Conservation (phyloP, 371 early-diverging fungal species). For the Circinella umbellata region DNA sequence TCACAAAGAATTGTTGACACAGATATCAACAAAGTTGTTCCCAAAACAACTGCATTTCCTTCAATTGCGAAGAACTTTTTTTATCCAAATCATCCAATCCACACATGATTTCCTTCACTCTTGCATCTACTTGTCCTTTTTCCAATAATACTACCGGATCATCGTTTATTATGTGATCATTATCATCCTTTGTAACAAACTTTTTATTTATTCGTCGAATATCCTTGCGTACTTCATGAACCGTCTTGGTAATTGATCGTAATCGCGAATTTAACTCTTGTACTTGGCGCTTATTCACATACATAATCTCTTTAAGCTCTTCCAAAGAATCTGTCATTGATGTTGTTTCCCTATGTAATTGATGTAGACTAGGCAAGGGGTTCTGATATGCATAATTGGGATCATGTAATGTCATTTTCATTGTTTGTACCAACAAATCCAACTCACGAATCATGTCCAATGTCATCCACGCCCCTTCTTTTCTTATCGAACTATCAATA, state of each 20-base stretch:
- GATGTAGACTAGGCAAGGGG: constrained; percentile 43
- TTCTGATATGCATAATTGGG: constrained; percentile 44
- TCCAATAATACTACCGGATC: constrained; percentile 54
- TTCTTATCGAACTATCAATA: constrained; percentile 44
- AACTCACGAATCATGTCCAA: constrained; percentile 42
- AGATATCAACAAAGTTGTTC: constrained; percentile 21
- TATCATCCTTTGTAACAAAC: constrained; percentile 42
- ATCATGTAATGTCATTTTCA: constrained; percentile 46
- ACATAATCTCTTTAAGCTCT: constrained; percentile 59
- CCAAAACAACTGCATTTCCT: constrained; percentile 53
- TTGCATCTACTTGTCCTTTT: constrained; percentile 52
- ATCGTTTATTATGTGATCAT: constrained; percentile 27
- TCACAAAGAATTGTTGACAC: neutral
- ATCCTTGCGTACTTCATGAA: constrained; percentile 57
- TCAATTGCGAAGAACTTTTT: constrained; percentile 41
- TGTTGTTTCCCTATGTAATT: constrained; percentile 45
- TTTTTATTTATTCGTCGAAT: constrained; percentile 50
- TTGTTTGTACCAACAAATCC: constrained; percentile 32
- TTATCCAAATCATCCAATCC: constrained; percentile 55
- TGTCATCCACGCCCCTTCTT: constrained; percentile 47
- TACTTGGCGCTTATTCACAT: constrained; percentile 53
- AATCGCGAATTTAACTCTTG: constrained; percentile 53
- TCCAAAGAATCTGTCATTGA: constrained; percentile 50
- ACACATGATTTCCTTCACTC: constrained; percentile 60
- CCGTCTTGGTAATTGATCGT: constrained; percentile 55